Base-by-base conservation (phyloP, 768 basidiomycete species). In the Multifurca ochricompacta region DNA sequence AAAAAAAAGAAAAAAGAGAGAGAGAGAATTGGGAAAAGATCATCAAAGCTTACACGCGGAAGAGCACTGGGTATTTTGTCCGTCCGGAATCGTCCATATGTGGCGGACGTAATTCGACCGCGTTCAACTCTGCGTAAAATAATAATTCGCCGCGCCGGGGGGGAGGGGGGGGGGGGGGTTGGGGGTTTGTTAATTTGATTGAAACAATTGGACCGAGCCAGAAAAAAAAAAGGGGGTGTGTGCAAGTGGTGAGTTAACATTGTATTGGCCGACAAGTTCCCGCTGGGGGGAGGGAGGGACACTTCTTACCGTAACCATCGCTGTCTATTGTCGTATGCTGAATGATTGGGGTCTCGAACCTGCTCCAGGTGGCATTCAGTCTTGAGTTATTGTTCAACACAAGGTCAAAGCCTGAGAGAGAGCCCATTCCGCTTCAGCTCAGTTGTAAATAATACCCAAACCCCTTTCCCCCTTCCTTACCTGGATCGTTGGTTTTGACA, bases 81-180 rank as follows among this genome's bases (percentile, higher is more conserved):
- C 89, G 82, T n/a, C 96, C 96, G 19, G 91, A 86, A 63, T 88
- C 84, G 62, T 99, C 96, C 83, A 98, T 88, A 54, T 79, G 77
- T 4, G 92, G 91, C 16, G 96, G 96, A 14, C 91, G 81, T 61
- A 95, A 79, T 71, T 97, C 94, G 64, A 87, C 77, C 51, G 89
- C 87, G 67, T 96, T 96, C 51, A 97, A 72, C 64, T 91, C 91
- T 93, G 62, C 28, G 34, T 21, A 56, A 53, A 45, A 56, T 51
- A 28, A 28, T 27, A 43, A 34, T 10, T 19, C 6, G 25, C 36
- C 36, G 21, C 27, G 28, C 37, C 28, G n/a, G 40, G 30, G 16
- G 10, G 23, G 9, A 34, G 8, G 3, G 21, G 18, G 35, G 34
- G 44, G 28, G 14, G 25, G 21, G 14, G 1, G 13, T 16, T 14